Percentiles rank a stretch among this genome's conserved stretches.
phyloP scores from a whole-genome alignment of 495 filamentous ascomycete genomes.

The Gamarada debralockiae region DNA sequence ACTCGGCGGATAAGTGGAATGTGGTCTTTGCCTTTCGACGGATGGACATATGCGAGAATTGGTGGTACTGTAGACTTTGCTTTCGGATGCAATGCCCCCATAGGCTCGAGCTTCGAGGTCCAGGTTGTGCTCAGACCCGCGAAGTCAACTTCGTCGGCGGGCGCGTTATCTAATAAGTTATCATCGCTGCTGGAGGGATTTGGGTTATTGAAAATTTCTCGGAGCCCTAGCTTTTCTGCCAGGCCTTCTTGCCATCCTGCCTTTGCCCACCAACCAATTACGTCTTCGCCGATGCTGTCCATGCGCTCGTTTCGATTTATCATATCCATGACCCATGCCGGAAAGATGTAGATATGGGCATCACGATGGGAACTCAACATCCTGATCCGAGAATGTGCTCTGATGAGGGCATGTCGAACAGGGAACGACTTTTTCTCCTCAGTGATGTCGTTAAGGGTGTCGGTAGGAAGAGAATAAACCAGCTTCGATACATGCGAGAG shows the following conservation, averaged over 20 bases:
- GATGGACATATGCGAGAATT: constrained; percentile 76
- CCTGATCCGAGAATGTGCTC: constrained; percentile 66
- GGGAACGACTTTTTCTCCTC: constrained; percentile 67
- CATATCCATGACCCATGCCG: constrained; percentile 85
- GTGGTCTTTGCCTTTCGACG: constrained; percentile 26
- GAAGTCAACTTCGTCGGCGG: constrained; percentile 59
- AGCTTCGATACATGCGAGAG: constrained; percentile 59
- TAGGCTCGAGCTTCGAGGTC: constrained; percentile 24
- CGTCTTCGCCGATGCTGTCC: constrained; percentile 85
- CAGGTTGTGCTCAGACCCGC: constrained; percentile 53
- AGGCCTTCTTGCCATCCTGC: constrained; percentile 83
- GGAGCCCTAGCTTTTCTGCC: constrained; percentile 68
- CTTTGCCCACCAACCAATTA: constrained; percentile 94
- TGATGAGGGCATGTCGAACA: constrained; percentile 66
- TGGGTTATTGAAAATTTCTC: constrained; percentile 49
- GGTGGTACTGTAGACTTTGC: constrained; percentile 51
- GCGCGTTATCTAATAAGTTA: constrained; percentile 22
- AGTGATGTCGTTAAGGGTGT: constrained; percentile 75
- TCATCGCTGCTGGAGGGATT: constrained; percentile 37
- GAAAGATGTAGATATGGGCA: constrained; percentile 90
- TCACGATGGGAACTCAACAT: constrained; percentile 79
- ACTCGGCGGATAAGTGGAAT: constrained; percentile 74
- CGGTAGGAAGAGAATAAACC: constrained; percentile 74
- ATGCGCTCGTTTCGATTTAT: constrained; percentile 71
- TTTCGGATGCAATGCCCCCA: background rate